phyloP scores from a whole-genome alignment of 208 protist species.

The Sergeia podlipaevii region DNA sequence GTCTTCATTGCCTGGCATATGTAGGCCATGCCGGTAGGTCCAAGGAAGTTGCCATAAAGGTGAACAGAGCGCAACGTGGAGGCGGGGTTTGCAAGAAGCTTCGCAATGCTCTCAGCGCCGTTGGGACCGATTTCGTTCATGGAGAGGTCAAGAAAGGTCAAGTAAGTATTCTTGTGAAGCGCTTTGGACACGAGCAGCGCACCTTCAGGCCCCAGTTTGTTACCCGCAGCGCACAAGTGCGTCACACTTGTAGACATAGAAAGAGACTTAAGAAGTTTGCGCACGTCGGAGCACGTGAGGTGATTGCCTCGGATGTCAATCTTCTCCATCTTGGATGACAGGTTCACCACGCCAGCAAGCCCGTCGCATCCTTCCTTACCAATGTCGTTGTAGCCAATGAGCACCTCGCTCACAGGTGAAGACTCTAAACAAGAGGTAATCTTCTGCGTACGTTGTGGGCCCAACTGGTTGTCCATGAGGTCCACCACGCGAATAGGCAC shows the following conservation, averaged over 20 bases:
- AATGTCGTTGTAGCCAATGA: slow-evolving; percentile 88
- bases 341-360: slow-evolving; percentile 68
- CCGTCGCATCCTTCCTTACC: slow-evolving; percentile 87
- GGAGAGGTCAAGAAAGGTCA: slow-evolving; percentile 81
- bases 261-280: slow-evolving; percentile 73
- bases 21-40: slow-evolving; percentile 28
- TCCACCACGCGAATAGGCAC: slow-evolving; percentile 55
- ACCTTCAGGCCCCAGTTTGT: slow-evolving; percentile 82
- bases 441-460: slow-evolving; percentile 40
- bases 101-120: slow-evolving; percentile 56
- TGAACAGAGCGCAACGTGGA: slow-evolving; percentile 44
- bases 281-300: slow-evolving; percentile 46
- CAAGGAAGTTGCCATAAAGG: slow-evolving; percentile 81
- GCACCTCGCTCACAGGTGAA: slow-evolving; percentile 56
- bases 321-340: slow-evolving; percentile 54
- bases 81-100: slow-evolving; percentile 46
- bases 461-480: slow-evolving; percentile 86
- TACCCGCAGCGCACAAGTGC: slow-evolving; percentile 53
- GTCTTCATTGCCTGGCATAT: slow-evolving; percentile 49
- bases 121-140: slow-evolving; percentile 79
- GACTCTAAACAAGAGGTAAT: slow-evolving; percentile 63
- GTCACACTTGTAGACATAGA: slow-evolving; percentile 61
- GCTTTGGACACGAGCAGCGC: slow-evolving; percentile 50
- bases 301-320: slow-evolving; percentile 86
- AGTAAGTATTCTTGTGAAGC: slow-evolving; percentile 81